phyloP scores from a whole-genome alignment of 1,284 basidiomycete genomes.

The Leccinum pachyderme region DNA sequence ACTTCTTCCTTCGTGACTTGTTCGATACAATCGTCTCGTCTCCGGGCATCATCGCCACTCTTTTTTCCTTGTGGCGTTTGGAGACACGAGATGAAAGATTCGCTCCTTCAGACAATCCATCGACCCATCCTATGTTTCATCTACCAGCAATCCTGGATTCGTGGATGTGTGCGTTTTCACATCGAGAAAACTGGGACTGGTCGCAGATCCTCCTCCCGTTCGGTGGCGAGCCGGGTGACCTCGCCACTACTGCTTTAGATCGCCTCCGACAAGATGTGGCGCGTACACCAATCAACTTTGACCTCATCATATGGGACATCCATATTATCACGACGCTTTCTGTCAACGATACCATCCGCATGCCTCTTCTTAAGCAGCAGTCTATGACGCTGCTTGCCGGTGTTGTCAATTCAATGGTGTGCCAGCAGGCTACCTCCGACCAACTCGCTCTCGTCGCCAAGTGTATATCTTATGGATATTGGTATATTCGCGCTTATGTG shows the following conservation, averaged over 20 bases:
- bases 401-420: conserved; percentile 18
- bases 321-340: conserved; percentile 31
- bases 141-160: conserved; percentile 21
- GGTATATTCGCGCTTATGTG: conserved; percentile 30
- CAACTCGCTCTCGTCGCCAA: conserved; percentile 21
- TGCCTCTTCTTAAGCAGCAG: conserved; percentile 23
- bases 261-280: conserved; percentile 26
- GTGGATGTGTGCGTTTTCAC: conserved; percentile 30
- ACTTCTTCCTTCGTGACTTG: conserved; percentile 13
- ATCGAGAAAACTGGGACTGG: conserved; percentile 29
- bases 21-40: conserved; percentile 21
- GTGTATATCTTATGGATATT: conserved; percentile 30
- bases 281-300: conserved; percentile 23
- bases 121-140: conserved; percentile 3
- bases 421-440: conserved; percentile 2
- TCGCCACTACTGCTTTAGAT: conserved; percentile 28
- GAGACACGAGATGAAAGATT: conserved; percentile 25
- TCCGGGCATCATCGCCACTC: conserved; percentile 20
- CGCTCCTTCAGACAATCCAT: conserved; percentile 6
- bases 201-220: conserved; percentile 27
- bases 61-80: conserved; percentile 31
- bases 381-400: conserved; percentile 21
- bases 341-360: conserved; percentile 27
- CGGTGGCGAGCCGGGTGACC: conserved; percentile 12
- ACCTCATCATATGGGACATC: conserved; percentile 32